Evolutionary conservation across 257 asterid genomes (phyloP), one percentile per base, ranked within the genome.

Genomic region (Fraxinus americana): DNA sequence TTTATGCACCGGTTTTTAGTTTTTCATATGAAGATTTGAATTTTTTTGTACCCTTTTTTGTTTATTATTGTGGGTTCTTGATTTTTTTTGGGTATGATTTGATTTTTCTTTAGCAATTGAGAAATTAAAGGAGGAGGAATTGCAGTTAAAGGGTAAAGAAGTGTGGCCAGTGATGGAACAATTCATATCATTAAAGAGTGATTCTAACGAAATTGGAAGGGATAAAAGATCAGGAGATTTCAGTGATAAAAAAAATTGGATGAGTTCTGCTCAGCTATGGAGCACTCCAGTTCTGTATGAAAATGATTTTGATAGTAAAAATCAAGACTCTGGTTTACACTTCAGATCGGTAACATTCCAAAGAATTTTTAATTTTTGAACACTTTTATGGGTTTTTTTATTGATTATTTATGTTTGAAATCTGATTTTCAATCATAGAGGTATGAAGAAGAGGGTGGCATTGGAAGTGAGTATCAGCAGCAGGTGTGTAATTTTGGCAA

Each of bases 221-320:
- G 25, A 8, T 21, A 34, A 34, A 36, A 9, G 39, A 41, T 59
- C 78, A 11, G 27, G 14, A 1, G 71, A 74, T 13, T 32, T 6
- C 30, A 11, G 13, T 16, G 78, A 74, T 7, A 74, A 59, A 41
- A 74, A 57, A 43, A 65, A 74, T 36, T 74, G 78, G 78, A 74
- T 74, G 78, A 74, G 70, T 25, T 21, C 78, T 8, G 70, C 27
- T 19, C 71, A 59, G 27, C 78, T 74, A 2, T 74, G 78, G 78
- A 74, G 52, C 78, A 34, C 57, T 17, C 78, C 78, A 14, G 70
- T 74, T 21, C 50, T 48, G 6, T 74, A 35, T 74, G 77, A 74
- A 21, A 29, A 29, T 45, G 17, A 11, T 4, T 74, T 59, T 57
- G 78, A 50, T 29, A 29, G 23, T 17, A 17, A 17, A 50, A 50